A percentile compares a stretch with the other conserved stretches of the same genome.
These are phyloP conservation scores for Cystofilobasidium macerans DNA, from an alignment of 768 basidiomycete genomes.

Conservation along the genomic window DNA sequence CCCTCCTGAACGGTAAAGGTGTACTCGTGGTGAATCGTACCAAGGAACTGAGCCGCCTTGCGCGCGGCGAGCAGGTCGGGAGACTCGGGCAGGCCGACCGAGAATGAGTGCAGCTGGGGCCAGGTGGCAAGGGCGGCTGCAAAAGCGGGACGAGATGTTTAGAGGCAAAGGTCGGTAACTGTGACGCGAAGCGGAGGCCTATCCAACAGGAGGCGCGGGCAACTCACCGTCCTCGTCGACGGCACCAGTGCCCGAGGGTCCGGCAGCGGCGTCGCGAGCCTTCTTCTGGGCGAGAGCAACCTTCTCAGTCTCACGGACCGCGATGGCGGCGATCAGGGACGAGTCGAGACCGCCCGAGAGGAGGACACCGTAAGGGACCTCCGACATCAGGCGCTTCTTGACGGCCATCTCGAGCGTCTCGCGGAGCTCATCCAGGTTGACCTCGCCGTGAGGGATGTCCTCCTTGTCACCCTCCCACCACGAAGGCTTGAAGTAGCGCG, in stretches of 20 bases:
- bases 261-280: conserved; percentile 45
- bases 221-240: conserved; percentile 43
- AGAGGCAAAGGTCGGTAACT: too few relatives aligned
- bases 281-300: conserved; percentile 68
- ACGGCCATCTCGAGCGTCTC: conserved; percentile 83
- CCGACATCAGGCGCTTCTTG: conserved; percentile 88
- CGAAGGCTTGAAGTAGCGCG: conserved; percentile 71
- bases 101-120: conserved; percentile 97
- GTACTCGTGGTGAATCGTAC: conserved; percentile 93
- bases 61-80: conserved; percentile 89
- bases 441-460: conserved; percentile 49
- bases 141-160: neutral
- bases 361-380: conserved; percentile 95
- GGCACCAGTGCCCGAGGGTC: conserved; percentile 25
- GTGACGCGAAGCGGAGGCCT: neutral
- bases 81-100: conserved; percentile 85
- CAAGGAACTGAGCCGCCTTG: conserved; percentile 83
- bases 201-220: neutral
- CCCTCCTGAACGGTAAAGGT: conserved; percentile 98
- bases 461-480: conserved; percentile 79
- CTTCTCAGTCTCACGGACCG: conserved; percentile 88
- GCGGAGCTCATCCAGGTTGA: conserved; percentile 59
- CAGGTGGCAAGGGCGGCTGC: conserved; percentile 67
- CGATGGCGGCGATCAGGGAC: conserved; percentile 89
- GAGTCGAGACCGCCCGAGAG: conserved; percentile 92